phyloP scores from a whole-genome alignment of 1,284 basidiomycete genomes.

The Austroboletus niveus region DNA sequence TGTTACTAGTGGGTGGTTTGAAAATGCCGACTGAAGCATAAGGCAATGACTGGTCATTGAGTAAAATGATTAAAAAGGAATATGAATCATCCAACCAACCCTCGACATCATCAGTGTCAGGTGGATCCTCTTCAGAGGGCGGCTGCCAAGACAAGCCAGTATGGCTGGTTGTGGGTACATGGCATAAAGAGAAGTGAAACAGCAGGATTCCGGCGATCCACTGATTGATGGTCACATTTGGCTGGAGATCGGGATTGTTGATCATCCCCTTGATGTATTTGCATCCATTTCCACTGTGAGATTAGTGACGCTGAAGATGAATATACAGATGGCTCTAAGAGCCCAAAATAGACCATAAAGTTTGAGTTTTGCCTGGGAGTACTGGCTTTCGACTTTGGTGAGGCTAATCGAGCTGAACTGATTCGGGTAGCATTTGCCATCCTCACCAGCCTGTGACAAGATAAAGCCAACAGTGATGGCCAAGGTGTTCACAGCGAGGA shows the following conservation, averaged over 20 bases:
- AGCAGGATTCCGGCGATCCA: slow-evolving; percentile 41
- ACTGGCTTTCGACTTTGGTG: not conserved
- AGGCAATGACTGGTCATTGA: not conserved
- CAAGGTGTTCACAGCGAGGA: not conserved
- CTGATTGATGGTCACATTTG: slow-evolving; percentile 26
- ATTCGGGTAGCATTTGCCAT: not conserved
- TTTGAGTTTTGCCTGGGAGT: not conserved
- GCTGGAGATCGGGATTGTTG: no score
- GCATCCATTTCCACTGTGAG: not conserved
- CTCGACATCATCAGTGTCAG: no score
- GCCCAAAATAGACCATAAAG: not conserved
- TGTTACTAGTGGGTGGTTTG: no score
- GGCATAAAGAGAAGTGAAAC: slow-evolving; percentile 30
- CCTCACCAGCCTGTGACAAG: not conserved
- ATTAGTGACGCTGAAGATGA: not conserved
- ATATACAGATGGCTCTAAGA: not conserved
- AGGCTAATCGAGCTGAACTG: not conserved
- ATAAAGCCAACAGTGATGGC: not conserved
- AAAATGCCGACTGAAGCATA: no score
- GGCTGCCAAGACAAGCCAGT: slow-evolving; percentile 5
- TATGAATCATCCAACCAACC: no score
- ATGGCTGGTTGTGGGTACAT: slow-evolving; percentile 8
- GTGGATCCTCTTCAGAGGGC: no score
- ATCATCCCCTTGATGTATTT: slow-evolving; percentile 11
- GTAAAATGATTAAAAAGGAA: no score